These are phyloP conservation scores for Lonicera japonica DNA, from an alignment of 129 eudicot genomes.

Conservation along the genomic window DNA sequence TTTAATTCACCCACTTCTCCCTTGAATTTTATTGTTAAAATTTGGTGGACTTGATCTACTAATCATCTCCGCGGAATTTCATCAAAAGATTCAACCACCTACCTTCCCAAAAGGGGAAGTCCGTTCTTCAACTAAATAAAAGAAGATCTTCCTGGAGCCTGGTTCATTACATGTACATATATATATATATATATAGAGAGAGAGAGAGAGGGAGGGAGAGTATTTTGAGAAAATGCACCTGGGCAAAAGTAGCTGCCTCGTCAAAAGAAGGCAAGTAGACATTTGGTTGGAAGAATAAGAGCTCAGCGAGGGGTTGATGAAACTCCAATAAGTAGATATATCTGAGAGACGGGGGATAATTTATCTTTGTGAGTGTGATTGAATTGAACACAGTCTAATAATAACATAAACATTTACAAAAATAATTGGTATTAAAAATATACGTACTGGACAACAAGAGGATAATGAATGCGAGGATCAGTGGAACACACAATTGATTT, in stretches of 20 bases:
- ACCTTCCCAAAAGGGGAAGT: too few species aligned
- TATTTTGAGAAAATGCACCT: slow-evolving; percentile 42
- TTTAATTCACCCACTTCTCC: too few species aligned
- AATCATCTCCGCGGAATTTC: too few species aligned
- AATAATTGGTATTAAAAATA: neutral
- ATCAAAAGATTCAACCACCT: too few species aligned
- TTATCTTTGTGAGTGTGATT: neutral
- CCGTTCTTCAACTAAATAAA: too few species aligned
- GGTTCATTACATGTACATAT: too few species aligned
- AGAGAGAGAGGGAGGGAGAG: too few species aligned
- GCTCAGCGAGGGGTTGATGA: slow-evolving; percentile 48
- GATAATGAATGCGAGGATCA: slow-evolving; percentile 79
- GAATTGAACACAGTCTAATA: neutral
- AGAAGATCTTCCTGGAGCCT: too few species aligned
- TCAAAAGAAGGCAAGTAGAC: slow-evolving; percentile 49
- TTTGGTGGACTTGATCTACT: too few species aligned
- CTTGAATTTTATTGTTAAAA: too few species aligned
- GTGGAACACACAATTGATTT: slow-evolving; percentile 48
- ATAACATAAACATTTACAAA: neutral
- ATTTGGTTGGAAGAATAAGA: slow-evolving; percentile 43
- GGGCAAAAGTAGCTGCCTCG: slow-evolving; percentile 56
- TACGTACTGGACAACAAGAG: slow-evolving; percentile 71
- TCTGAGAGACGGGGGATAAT: slow-evolving; percentile 24
- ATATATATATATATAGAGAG: neutral
- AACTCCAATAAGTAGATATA: slow-evolving; percentile 74